Evolutionary conservation across 83 land plant species (phyloP), one percentile per base, ranked within the genome.

Genomic region (Picea engelmannii): DNA sequence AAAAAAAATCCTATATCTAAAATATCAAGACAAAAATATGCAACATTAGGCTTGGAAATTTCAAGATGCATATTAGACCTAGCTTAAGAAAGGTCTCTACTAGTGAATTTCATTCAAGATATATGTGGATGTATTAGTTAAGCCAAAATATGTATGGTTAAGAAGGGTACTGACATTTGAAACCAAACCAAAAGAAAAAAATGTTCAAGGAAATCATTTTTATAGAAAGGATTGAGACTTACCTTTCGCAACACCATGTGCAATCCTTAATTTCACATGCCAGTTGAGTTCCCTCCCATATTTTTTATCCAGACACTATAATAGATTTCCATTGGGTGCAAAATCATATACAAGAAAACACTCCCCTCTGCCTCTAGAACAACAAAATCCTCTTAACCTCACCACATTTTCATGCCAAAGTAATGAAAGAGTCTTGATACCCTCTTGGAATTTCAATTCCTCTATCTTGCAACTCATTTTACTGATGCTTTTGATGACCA

Each of bases 301-400:
- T 31, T 91, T 78, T 58, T 86, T 81, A 83, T 97, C 91, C 25
- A 97, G 87, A 80, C 82, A 96, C 27, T 83, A 80, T 23, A 82
- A 82, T 81, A 97, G 85, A 49, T 89, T 92, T n/a, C 98, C 99
- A 74, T 91, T 92, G 10, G 94, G 79, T 18, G 89, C 90, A 61
- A 89, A 95, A 78, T 91, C 96, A 80, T 95, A 97, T 25, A 97
- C 84, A 17, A 97, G 92, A 66, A 93, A 97, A 78, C 99, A 97
- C 81, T 97, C 98, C 0, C 91, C 92, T 58, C 98, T 85, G 0
- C 93, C 95, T 62, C 81, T 89, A 12, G 98, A 92, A 61, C 94
- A 93, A 59, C 99, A 97, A 66, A 95, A 93, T 1, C 99, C 99
- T 83, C 84, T 91, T 81, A 97, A 81, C 40, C 82, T 79, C 6